Conservation (phyloP, 805 yeast genomes). For the Saccharomycopsis schoenii region DNA sequence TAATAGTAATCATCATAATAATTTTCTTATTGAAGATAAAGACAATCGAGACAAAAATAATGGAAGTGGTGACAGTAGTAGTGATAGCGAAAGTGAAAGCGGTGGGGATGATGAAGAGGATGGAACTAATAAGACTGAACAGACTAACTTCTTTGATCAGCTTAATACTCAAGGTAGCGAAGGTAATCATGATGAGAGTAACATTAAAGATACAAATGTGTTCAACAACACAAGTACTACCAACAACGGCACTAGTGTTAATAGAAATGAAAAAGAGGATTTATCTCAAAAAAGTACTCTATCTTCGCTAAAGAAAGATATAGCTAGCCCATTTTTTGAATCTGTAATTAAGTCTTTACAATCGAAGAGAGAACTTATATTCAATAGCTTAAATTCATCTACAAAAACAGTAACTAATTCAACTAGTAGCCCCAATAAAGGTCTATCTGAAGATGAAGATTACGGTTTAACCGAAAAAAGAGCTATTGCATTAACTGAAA, state of each 20-base stretch:
- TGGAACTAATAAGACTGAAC: not conserved
- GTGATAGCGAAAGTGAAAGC: not conserved
- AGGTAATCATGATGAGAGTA: constrained; percentile 17
- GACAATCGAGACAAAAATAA: constrained; percentile 14
- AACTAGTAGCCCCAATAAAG: constrained; percentile 15
- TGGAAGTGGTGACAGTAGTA: not conserved
- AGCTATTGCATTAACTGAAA: constrained; percentile 29
- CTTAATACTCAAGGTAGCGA: constrained; percentile 17
- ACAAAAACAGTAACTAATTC: constrained; percentile 21
- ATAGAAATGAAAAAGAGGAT: not conserved
- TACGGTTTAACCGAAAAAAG: constrained; percentile 20
- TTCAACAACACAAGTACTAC: not conserved
- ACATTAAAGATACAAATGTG: not conserved
- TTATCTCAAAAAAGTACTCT: not conserved
- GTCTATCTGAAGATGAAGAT: constrained; percentile 13
- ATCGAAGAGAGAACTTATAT: constrained; percentile 14
- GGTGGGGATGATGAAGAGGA: not conserved
- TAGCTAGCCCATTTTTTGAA: constrained; percentile 10
- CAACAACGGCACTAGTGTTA: not conserved
- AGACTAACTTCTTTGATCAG: constrained; percentile 18
- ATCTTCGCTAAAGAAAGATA: not conserved
- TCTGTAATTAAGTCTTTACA: constrained; percentile 9
- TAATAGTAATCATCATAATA: constrained; percentile 3
- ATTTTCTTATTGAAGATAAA: constrained; percentile 14
- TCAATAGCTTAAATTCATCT: constrained; percentile 13